These are phyloP conservation scores for Phylloporus sp. DNA, from an alignment of 768 basidiomycete genomes.

Conservation along the genomic window DNA sequence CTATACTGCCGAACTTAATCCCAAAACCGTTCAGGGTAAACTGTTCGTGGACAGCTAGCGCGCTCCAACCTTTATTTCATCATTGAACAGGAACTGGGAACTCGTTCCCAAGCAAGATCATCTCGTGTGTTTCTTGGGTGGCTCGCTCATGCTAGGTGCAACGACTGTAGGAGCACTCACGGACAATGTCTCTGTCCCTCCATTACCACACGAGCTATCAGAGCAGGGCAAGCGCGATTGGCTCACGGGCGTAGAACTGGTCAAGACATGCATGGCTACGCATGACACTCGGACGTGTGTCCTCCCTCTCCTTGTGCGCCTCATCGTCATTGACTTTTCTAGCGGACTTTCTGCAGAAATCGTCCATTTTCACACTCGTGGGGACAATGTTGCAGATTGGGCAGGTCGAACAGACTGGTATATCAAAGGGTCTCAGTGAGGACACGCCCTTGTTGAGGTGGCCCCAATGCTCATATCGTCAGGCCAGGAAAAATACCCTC, in stretches of 20 bases:
- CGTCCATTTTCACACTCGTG: slow-evolving; percentile 72
- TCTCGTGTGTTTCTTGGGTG: slow-evolving; percentile 92
- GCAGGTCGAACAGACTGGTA: slow-evolving; percentile 70
- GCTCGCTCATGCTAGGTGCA: slow-evolving; percentile 87
- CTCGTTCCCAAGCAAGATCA: slow-evolving; percentile 90
- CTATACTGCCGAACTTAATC: slow-evolving; percentile 81
- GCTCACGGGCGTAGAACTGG: slow-evolving; percentile 72
- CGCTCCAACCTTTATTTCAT: background rate
- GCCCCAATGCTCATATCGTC: slow-evolving; percentile 2
- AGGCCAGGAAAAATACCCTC: slow-evolving; percentile 32
- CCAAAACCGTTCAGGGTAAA: slow-evolving; percentile 40
- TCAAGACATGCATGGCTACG: slow-evolving; percentile 85
- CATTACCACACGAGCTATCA: slow-evolving; percentile 58
- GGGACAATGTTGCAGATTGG: slow-evolving; percentile 47
- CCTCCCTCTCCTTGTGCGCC: background rate
- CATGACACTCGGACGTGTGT: slow-evolving; percentile 80
- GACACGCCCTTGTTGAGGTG: background rate
- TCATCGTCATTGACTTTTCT: background rate
- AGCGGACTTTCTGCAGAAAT: slow-evolving; percentile 90
- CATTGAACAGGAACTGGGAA: slow-evolving; percentile 56
- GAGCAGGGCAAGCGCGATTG: slow-evolving; percentile 70
- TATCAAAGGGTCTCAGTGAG: slow-evolving; percentile 76
- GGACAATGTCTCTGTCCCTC: slow-evolving; percentile 62
- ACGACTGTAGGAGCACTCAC: slow-evolving; percentile 57
- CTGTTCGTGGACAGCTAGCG: slow-evolving; percentile 29